phyloP scores from a whole-genome alignment of 2,329 filamentous ascomycete species.

The Penicillium sp. region DNA sequence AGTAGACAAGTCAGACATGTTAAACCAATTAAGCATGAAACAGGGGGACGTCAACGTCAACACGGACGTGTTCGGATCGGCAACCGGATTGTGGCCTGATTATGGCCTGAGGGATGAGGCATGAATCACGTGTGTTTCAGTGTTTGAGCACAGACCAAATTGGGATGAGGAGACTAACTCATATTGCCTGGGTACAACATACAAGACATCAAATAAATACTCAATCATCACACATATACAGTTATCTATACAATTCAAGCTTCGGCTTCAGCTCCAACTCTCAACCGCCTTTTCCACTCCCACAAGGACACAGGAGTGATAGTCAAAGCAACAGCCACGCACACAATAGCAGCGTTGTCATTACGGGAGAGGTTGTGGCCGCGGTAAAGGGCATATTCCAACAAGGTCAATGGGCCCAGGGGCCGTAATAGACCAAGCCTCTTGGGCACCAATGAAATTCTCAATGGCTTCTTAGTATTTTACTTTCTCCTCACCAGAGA shows the following conservation, averaged over 20 bases:
- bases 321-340: slow-evolving; percentile 25
- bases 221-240: neutral
- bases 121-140: neutral
- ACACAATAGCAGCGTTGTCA: slow-evolving; percentile 30
- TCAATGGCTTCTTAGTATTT: too few species aligned
- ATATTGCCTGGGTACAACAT: neutral
- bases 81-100: neutral
- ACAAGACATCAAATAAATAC: neutral
- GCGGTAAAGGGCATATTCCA: too few species aligned
- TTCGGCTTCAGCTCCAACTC: neutral
- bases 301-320: slow-evolving; percentile 25
- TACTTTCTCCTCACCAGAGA: too few species aligned
- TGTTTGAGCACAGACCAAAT: neutral
- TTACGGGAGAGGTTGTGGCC: too few species aligned
- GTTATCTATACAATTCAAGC: neutral
- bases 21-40: slow-evolving; percentile 5
- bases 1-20: neutral
- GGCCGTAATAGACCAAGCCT: too few species aligned
- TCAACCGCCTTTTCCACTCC: slow-evolving; percentile 2
- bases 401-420: too few species aligned
- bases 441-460: too few species aligned
- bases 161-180: neutral
- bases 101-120: neutral
- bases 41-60: neutral
- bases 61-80: neutral